phyloP scores from a whole-genome alignment of 148 eudicot genomes.

The Nyssa sinensis region DNA sequence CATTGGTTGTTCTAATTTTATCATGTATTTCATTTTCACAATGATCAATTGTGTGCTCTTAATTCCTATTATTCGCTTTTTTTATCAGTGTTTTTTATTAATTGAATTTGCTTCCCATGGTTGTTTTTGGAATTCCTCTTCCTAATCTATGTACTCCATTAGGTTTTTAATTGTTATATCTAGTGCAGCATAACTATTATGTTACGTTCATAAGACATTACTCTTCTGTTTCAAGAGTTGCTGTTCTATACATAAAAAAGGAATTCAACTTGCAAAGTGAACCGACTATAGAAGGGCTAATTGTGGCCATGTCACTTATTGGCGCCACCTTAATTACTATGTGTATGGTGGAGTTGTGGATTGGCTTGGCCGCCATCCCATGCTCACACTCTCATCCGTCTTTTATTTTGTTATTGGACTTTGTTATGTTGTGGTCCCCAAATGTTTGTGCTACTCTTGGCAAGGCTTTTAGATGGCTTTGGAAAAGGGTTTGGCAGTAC shows the following conservation, averaged over 20 bases:
- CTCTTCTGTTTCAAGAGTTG: conserved; percentile 10
- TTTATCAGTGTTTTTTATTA: background rate
- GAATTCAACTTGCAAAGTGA: conserved; percentile 24
- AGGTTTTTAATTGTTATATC: background rate
- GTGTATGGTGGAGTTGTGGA: conserved; percentile 24
- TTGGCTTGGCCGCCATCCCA: conserved; percentile 24
- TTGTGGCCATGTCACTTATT: conserved; percentile 32
- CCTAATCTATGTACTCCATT: no score
- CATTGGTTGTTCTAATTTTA: background rate
- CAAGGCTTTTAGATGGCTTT: conserved; percentile 35
- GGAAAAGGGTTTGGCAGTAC: conserved; percentile 30
- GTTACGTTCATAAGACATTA: background rate
- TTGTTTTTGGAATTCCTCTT: background rate
- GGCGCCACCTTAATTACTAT: conserved; percentile 28
- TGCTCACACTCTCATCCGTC: conserved; percentile 29
- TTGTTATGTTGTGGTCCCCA: conserved; percentile 29
- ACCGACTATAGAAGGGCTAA: conserved; percentile 31
- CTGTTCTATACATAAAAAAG: conserved; percentile 31
- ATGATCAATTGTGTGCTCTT: background rate
- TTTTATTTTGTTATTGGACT: conserved; percentile 26
- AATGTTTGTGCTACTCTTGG: conserved; percentile 28
- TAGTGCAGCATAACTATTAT: background rate
- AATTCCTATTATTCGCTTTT: no score
- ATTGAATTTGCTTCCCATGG: background rate
- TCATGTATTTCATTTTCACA: background rate